Evolutionary conservation across 331 rosid species (phyloP).

Genomic region (Spiraea crenata): DNA sequence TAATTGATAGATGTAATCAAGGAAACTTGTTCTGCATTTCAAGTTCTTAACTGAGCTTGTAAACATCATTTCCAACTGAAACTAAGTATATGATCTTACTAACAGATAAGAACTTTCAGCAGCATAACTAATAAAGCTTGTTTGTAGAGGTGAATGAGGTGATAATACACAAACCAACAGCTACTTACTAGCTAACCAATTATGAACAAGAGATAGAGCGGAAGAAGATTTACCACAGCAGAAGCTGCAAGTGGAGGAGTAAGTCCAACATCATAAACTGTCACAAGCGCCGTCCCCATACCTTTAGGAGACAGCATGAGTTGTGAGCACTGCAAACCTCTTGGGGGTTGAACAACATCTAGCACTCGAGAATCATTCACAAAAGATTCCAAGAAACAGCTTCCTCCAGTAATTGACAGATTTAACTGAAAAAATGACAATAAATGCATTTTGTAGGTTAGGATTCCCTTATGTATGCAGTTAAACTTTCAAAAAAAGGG

Average conservation of each 20-base stretch:
- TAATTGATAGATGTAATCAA: neutral
- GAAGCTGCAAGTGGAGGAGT: constrained; percentile 69
- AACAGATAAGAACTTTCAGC: neutral
- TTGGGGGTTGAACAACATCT: constrained; percentile 63
- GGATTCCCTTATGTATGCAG: neutral
- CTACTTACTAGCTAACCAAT: neutral
- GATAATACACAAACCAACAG: no score
- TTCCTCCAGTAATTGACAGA: constrained; percentile 83
- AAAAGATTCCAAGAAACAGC: constrained; percentile 84
- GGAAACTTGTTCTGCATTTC: neutral
- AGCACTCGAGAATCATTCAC: constrained; percentile 77
- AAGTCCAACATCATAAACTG: constrained; percentile 73
- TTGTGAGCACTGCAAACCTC: constrained; percentile 62
- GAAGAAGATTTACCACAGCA: constrained; percentile 57
- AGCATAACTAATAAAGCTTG: constrained; percentile 1
- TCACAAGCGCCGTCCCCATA: constrained; percentile 75
- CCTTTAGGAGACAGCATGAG: constrained; percentile 72
- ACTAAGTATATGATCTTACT: neutral
- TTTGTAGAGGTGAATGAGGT: constrained; percentile 7
- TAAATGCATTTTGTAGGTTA: neutral
- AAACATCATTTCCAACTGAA: constrained; percentile 8
- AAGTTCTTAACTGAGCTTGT: neutral
- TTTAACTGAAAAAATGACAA: constrained; percentile 45
- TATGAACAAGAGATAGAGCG: constrained; percentile 7
- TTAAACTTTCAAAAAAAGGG: neutral